Evolutionary conservation across 169 alveolate genomes (phyloP).

Genomic region (Plasmodium cynomolgi): DNA sequence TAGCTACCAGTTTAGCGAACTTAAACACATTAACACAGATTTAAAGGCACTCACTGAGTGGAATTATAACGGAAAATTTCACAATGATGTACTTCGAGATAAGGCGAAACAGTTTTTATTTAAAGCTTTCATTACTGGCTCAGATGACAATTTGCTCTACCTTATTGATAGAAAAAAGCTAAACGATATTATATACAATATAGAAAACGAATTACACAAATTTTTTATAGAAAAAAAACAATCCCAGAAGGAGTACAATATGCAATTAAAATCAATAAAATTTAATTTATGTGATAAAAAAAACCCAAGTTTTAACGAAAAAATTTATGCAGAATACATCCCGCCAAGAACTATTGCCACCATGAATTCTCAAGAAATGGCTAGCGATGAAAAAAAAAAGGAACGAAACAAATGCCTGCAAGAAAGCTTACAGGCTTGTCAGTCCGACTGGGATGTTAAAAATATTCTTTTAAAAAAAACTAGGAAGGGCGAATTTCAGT

Average conservation of each 20-base stretch:
- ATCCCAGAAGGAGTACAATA: conserved; percentile 84
- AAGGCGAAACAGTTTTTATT: conserved; percentile 78
- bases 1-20: conserved; percentile 9
- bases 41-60: conserved; percentile 27
- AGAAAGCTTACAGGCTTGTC: conserved; percentile 90
- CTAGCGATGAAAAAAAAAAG: conserved; percentile 91
- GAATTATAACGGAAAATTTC: conserved; percentile 58
- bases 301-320: conserved; percentile 90
- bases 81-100: conserved; percentile 71
- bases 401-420: conserved; percentile 86
- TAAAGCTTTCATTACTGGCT: conserved; percentile 75
- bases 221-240: conserved; percentile 75
- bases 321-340: conserved; percentile 88
- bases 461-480: conserved; percentile 82
- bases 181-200: conserved; percentile 81
- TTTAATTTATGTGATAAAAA: conserved; percentile 92
- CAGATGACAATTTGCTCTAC: conserved; percentile 45
- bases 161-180: conserved; percentile 78
- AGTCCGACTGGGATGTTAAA: conserved; percentile 95
- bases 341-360: conserved; percentile 87
- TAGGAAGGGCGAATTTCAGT: conserved; percentile 94
- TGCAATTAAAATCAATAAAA: conserved; percentile 90
- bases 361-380: conserved; percentile 95
- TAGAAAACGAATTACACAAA: conserved; percentile 82
- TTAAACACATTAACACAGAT: background rate